phyloP scores from a whole-genome alignment of 768 basidiomycete genomes.

The Imleria badia region DNA sequence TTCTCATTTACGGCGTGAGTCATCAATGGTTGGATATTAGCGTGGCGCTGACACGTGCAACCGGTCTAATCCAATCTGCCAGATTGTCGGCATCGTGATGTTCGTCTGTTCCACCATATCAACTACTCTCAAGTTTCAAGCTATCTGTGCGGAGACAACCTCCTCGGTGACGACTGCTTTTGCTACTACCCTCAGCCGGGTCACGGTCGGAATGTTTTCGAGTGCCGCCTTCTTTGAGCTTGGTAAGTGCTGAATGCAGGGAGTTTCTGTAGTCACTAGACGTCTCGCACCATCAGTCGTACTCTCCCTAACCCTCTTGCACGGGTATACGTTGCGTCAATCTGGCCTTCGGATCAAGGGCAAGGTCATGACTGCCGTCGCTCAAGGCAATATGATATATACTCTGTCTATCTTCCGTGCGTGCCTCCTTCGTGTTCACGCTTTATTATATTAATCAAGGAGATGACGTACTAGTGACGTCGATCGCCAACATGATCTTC shows the following conservation, averaged over 20 bases:
- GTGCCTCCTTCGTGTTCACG: background rate
- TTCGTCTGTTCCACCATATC: constrained; percentile 1
- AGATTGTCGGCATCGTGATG: constrained; percentile 3
- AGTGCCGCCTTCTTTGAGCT: constrained; percentile 13
- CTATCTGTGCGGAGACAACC: constrained; percentile 2
- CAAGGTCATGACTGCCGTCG: background rate
- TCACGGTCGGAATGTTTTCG: constrained; percentile 9
- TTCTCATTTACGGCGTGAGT: background rate
- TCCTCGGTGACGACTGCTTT: background rate
- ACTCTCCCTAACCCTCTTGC: constrained; percentile 5
- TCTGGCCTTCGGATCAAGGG: background rate
- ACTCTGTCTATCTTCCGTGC: constrained; percentile 8
- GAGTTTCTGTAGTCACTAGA: background rate
- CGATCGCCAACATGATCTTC: background rate
- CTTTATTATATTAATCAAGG: background rate
- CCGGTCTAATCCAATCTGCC: background rate
- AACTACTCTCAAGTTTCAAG: constrained; percentile 3
- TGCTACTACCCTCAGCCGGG: constrained; percentile 1
- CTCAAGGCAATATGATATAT: constrained; percentile 10
- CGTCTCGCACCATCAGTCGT: background rate
- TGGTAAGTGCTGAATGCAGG: background rate
- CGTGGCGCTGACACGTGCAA: background rate
- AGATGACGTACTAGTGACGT: background rate
- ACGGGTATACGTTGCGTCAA: background rate
- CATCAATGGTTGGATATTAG: background rate